phyloP scores from a whole-genome alignment of 2,329 filamentous ascomycete genomes.

The Colletotrichum noveboracense region DNA sequence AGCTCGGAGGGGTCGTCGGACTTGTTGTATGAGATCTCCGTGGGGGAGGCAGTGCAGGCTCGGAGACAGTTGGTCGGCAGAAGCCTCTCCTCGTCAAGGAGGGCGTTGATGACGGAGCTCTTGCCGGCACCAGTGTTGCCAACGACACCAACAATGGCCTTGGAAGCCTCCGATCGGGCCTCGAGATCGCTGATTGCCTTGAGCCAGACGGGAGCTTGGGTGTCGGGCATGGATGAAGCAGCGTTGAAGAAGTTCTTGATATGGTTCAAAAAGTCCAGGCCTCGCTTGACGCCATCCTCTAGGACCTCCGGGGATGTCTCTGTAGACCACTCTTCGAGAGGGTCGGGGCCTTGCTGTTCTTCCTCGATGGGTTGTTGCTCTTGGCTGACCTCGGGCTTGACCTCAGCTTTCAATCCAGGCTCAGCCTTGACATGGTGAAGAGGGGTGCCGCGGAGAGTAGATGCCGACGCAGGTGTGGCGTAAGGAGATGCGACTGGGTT shows the following conservation, averaged over 20 bases:
- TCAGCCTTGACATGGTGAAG: not conserved
- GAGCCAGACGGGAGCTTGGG: not conserved
- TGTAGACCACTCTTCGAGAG: not conserved
- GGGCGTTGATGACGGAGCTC: constrained; percentile 66
- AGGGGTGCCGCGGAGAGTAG: not conserved
- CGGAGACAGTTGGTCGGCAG: constrained; percentile 56
- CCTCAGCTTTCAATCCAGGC: not conserved
- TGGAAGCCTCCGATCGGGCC: constrained; percentile 34
- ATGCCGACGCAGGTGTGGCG: not conserved
- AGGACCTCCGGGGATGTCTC: not conserved
- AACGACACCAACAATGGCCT: constrained; percentile 60
- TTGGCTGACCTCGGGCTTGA: not conserved
- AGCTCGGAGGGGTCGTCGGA: constrained; percentile 36
- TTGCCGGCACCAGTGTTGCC: constrained; percentile 69
- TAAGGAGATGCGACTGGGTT: not conserved
- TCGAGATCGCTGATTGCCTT: constrained; percentile 8
- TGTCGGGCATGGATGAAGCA: not conserved
- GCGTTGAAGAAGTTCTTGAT: not conserved
- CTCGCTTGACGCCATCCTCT: not conserved
- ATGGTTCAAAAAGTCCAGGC: constrained; percentile 3
- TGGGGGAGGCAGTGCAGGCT: constrained; percentile 67
- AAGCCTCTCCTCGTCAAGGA: constrained; percentile 64
- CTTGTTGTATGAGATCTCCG: constrained; percentile 63
- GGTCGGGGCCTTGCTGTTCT: not conserved
- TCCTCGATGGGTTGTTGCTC: too few species aligned